Conservation (phyloP, 2,329 filamentous ascomycete genomes). For the Cercospora sp. region DNA sequence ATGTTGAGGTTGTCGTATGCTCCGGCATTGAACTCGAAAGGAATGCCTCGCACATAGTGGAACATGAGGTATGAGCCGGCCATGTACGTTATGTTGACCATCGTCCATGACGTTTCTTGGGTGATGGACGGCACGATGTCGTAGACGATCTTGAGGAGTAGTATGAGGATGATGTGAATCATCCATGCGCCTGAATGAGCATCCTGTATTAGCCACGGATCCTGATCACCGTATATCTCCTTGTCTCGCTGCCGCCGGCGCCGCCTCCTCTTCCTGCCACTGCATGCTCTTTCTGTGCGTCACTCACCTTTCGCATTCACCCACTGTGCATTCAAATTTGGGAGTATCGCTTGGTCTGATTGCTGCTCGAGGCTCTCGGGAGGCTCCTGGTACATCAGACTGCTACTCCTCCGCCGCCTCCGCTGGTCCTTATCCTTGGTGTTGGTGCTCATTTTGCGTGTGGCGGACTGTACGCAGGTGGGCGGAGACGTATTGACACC, state of each 20-base stretch:
- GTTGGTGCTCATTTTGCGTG: conserved; percentile 48
- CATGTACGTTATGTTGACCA: conserved; percentile 99
- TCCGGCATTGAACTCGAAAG: conserved; percentile 97
- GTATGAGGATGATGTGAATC: conserved; percentile 92
- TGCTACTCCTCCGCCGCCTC: conserved; percentile 91
- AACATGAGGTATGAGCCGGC: conserved; percentile 99
- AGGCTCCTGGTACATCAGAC: conserved; percentile 96
- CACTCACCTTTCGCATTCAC: conserved; percentile 92
- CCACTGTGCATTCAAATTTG: conserved; percentile 97
- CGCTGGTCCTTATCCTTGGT: conserved; percentile 50
- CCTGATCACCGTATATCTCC: conserved; percentile 1
- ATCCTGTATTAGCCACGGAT: conserved; percentile 18
- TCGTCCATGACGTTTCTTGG: conserved; percentile 97
- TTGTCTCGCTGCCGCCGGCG: background rate
- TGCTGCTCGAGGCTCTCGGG: conserved; percentile 96
- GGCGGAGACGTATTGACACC: conserved; percentile 57
- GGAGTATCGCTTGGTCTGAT: conserved; percentile 90
- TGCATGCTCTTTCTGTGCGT: conserved; percentile 1
- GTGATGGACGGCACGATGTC: conserved; percentile 95
- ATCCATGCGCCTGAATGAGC: conserved; percentile 79
- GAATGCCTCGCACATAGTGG: conserved; percentile 95
- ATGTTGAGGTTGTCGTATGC: conserved; percentile 99
- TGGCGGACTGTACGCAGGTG: conserved; percentile 36
- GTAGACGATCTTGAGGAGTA: conserved; percentile 90
- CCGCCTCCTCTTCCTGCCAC: background rate